Percentiles rank a stretch among this genome's conserved stretches.
phyloP scores from a whole-genome alignment of 1,284 basidiomycete species.

The Lignosus rhinocerotis region DNA sequence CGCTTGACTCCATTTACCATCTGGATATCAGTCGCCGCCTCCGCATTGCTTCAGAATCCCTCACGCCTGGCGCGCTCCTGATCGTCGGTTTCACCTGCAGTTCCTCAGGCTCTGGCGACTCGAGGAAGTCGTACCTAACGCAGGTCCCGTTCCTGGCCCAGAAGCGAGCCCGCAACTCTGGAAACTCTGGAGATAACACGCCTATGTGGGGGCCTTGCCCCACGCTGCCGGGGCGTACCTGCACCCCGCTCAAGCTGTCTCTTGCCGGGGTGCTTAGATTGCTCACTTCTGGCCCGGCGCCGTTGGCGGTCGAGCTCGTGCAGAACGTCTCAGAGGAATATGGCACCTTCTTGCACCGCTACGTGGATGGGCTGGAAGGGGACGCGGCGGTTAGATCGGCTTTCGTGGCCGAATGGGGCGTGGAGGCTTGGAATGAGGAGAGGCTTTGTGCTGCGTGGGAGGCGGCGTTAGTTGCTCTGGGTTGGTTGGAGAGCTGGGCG shows the following conservation, averaged over 20 bases:
- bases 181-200: not conserved
- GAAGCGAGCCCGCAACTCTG: not conserved
- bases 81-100: slow-evolving; percentile 37
- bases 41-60: slow-evolving; percentile 28
- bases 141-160: slow-evolving; percentile 38
- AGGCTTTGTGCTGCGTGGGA: slow-evolving; percentile 53
- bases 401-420: slow-evolving; percentile 38
- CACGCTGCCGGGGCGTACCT: slow-evolving; percentile 20
- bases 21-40: slow-evolving; percentile 22
- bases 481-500: slow-evolving; percentile 40
- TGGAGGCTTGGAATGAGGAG: slow-evolving; percentile 48
- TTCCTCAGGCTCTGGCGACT: not conserved
- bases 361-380: slow-evolving; percentile 33
- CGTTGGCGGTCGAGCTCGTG: slow-evolving; percentile 39
- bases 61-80: slow-evolving; percentile 26
- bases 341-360: slow-evolving; percentile 26
- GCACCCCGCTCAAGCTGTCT: slow-evolving; percentile 35
- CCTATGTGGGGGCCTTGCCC: not conserved
- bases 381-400: slow-evolving; percentile 26
- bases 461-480: slow-evolving; percentile 45
- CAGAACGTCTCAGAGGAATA: slow-evolving; percentile 46
- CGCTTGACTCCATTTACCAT: slow-evolving; percentile 22
- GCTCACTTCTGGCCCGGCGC: slow-evolving; percentile 31
- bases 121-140: slow-evolving; percentile 21
- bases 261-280: slow-evolving; percentile 35